Evolutionary conservation across 495 filamentous ascomycete species (phyloP).

Genomic region (Cercophora newfieldiana): DNA sequence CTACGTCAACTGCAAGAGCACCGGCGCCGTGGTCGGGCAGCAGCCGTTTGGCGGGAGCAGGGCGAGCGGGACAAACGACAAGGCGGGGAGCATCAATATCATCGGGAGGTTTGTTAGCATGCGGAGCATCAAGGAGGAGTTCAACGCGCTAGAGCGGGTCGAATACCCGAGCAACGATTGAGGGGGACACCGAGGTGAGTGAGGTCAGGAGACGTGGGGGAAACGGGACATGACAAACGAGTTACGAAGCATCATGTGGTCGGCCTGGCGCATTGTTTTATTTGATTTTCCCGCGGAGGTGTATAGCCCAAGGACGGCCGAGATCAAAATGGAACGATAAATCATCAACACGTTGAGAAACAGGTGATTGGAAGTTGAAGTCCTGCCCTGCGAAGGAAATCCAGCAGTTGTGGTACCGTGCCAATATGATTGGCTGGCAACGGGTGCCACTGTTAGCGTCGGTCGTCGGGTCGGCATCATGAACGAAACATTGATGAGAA

Average conservation of each 20-base stretch:
- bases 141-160: constrained; percentile 65
- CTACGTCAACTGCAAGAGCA: constrained; percentile 93
- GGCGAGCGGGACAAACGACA: constrained; percentile 89
- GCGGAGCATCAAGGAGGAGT: constrained; percentile 91
- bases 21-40: constrained; percentile 88
- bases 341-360: too few relatives aligned
- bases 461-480: too few relatives aligned
- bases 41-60: constrained; percentile 87
- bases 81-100: constrained; percentile 78
- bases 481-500: too few relatives aligned
- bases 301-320: too few relatives aligned
- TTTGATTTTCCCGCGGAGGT: too few relatives aligned
- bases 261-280: too few relatives aligned
- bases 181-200: neutral
- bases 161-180: constrained; percentile 77
- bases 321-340: too few relatives aligned
- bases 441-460: neutral
- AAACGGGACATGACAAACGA: too few relatives aligned
- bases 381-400: neutral
- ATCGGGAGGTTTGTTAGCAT: constrained; percentile 78
- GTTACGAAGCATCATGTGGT: too few relatives aligned
- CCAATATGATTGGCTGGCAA: neutral
- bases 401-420: neutral
- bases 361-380: too few relatives aligned
- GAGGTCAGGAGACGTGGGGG: too few relatives aligned